Evolutionary conservation across 2,329 filamentous ascomycete species (phyloP).

Genomic region (Curvularia lunata): DNA sequence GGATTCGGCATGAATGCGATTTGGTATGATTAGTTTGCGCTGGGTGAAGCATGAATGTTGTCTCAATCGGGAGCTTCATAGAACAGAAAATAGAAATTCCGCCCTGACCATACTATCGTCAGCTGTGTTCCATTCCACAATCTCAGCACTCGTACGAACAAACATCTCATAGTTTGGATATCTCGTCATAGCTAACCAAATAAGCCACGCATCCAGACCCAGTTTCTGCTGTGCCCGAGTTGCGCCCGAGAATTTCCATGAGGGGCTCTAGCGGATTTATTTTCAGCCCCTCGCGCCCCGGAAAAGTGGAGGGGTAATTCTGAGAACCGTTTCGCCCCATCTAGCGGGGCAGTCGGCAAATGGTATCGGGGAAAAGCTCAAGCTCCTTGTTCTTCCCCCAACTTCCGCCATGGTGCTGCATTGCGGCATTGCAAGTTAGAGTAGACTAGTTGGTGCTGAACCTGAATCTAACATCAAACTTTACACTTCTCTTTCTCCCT

Average conservation of each 20-base stretch:
- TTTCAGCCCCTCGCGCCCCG: slow-evolving; percentile 28
- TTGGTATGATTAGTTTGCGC: slow-evolving; percentile 75
- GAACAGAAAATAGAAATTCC: not conserved
- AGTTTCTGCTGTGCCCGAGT: not conserved
- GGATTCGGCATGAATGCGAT: slow-evolving; percentile 97
- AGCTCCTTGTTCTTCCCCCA: slow-evolving; percentile 13
- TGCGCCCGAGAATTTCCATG: not conserved
- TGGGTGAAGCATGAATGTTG: not conserved
- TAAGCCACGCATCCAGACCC: not conserved
- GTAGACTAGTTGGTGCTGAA: slow-evolving; percentile 3
- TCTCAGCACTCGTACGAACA: not conserved
- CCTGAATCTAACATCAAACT: slow-evolving; percentile 2
- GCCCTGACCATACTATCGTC: not conserved
- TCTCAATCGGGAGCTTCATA: not conserved
- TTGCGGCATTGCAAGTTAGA: slow-evolving; percentile 1
- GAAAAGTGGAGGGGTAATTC: slow-evolving; percentile 33
- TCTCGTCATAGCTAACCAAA: not conserved
- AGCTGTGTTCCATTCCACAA: not conserved
- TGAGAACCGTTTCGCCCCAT: slow-evolving; percentile 12
- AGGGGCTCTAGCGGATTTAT: slow-evolving; percentile 10
- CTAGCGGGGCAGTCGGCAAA: slow-evolving; percentile 36
- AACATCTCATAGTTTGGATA: not conserved
- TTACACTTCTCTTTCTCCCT: not conserved
- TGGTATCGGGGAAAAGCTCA: slow-evolving; percentile 37
- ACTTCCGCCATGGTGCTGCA: slow-evolving; percentile 13